Base-by-base conservation (phyloP, 2,329 filamentous ascomycete species). In the Dactylellina drechsleri region DNA sequence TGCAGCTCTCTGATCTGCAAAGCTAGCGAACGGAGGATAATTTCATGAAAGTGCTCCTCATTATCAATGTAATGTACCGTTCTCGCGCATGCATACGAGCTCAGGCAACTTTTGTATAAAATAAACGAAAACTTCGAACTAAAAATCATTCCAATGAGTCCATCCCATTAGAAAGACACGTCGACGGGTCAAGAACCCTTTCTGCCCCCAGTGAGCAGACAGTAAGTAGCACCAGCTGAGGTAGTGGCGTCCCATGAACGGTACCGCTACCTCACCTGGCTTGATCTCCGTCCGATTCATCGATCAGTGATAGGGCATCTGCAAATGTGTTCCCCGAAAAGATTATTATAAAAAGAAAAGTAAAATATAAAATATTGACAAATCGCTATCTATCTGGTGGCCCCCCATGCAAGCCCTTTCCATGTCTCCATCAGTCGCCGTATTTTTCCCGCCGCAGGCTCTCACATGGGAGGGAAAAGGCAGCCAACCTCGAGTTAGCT, bases 381-480 rank as follows among this genome's bases (percentile, higher is more conserved):
- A 75, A 75, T 75, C 71, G 64, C 71, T 75, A 68, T 75, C 71
- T 53, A 62, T 60, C 62, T 66, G 68, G 40, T 60, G 53, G 65
- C 64, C 71, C 64, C 47, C 71, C 71, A 75, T 75, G 71, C 71
- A 67, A 64, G 64, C 57, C 71, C 52, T 68, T 68, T 64, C 71
- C 64, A 75, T 75, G 71, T 75, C 71, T 18, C 71, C 71, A 75
- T 75, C 71, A 75, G 53, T 75, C 71, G 71, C 71, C 71, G 71
- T 75, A 68, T 53, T 75, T 68, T 68, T 75, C 59, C 71, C 64
- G 66, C 66, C 58, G 20, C 40, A 53, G 54, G 64, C 58, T 40
- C 50, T 58, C 58, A 60, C 57, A 68, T 64, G 58, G 58, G 66
- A 10, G 31, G 31, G 10, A 36, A 36, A 36, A 36, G 31, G 31